phyloP scores from a whole-genome alignment of 1,284 basidiomycete genomes.

The Apiotrichum akiyoshidainum region DNA sequence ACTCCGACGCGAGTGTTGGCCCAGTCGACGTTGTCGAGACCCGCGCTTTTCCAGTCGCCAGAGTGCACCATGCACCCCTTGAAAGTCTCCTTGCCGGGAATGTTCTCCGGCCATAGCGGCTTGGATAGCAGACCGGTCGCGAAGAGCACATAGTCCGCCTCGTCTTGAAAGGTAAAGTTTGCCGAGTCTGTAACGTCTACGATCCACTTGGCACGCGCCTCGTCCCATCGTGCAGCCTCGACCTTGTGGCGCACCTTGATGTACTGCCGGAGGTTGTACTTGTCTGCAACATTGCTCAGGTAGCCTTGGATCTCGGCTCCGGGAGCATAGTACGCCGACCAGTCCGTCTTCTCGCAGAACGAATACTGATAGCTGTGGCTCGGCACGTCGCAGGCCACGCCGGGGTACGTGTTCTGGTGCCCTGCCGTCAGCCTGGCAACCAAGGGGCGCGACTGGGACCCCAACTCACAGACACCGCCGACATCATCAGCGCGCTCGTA shows the following conservation, averaged over 20 bases:
- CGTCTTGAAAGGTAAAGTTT: slow-evolving; percentile 14
- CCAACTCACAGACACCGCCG: slow-evolving; percentile 20
- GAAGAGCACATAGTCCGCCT: slow-evolving; percentile 39
- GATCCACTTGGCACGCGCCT: slow-evolving; percentile 31
- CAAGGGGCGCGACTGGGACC: no score
- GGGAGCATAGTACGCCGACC: slow-evolving; percentile 31
- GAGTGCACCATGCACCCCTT: slow-evolving; percentile 32
- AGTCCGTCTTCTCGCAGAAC: slow-evolving; percentile 24
- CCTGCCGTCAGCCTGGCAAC: no score
- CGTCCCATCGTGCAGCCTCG: slow-evolving; percentile 22
- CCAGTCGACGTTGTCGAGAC: slow-evolving; percentile 7
- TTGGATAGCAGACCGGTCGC: slow-evolving; percentile 28
- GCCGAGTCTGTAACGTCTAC: slow-evolving; percentile 18
- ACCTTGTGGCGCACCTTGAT: slow-evolving; percentile 17
- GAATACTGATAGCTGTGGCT: slow-evolving; percentile 31
- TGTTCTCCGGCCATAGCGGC: slow-evolving; percentile 29
- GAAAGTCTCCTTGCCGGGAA: slow-evolving; percentile 25
- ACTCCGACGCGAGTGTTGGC: slow-evolving; percentile 18
- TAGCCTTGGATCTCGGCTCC: slow-evolving; percentile 34
- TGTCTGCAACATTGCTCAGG: slow-evolving; percentile 21
- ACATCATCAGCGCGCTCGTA: slow-evolving; percentile 17
- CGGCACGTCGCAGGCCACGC: slow-evolving; percentile 33
- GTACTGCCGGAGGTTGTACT: slow-evolving; percentile 24
- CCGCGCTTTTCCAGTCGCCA: slow-evolving; percentile 20
- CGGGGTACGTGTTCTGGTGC: slow-evolving; percentile 37